A percentile compares a stretch with the other conserved stretches of the same genome.
Evolutionary conservation across 1,284 basidiomycete genomes (phyloP).

Genomic region (Meira nashicola): DNA sequence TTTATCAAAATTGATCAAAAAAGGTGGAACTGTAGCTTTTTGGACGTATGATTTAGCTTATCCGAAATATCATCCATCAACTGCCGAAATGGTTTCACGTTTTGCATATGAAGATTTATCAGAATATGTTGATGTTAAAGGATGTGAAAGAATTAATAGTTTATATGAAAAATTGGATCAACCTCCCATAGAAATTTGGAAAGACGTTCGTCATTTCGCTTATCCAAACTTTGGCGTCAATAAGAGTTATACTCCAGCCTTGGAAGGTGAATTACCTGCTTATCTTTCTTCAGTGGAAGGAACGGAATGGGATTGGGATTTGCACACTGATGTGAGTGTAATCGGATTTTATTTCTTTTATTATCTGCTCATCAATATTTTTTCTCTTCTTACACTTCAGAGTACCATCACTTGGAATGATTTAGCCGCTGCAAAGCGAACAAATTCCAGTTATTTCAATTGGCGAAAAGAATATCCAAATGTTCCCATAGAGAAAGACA

Average conservation of each 20-base stretch:
- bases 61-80: not conserved
- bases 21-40: not conserved
- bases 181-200: not conserved
- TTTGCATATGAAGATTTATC: not conserved
- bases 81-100: not conserved
- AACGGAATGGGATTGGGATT: not conserved
- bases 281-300: not conserved
- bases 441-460: not conserved
- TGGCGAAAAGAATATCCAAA: not conserved
- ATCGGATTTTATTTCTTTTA: not conserved
- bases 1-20: not conserved
- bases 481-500: not conserved
- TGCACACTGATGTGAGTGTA: not conserved
- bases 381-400: not conserved
- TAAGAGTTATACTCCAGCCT: not conserved
- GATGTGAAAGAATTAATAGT: not conserved
- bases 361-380: not conserved
- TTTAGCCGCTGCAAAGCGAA: not conserved
- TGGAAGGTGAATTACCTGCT: not conserved
- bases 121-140: not conserved
- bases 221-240: not conserved
- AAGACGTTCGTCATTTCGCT: not conserved
- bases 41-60: slow-evolving; percentile 3
- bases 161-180: not conserved
- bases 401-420: not conserved